Evolutionary conservation across 306 rosid species (phyloP).

Genomic region (Casuarina equisetifolia): DNA sequence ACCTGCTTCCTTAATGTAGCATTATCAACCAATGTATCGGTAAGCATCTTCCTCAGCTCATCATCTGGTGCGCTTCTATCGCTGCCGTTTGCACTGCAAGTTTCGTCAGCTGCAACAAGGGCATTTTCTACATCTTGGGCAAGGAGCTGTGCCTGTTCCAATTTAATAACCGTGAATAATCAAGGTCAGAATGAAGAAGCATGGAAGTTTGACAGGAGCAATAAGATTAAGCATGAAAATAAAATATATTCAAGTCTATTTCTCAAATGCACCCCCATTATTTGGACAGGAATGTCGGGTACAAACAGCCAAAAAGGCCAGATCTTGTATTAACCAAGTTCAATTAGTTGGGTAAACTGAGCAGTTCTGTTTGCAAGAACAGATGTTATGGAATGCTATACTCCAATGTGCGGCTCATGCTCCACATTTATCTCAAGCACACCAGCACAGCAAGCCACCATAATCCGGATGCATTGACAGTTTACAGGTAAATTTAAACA

Average conservation of each 20-base stretch:
- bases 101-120: constrained; percentile 38
- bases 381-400: too few relatives aligned
- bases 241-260: not conserved
- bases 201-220: not conserved
- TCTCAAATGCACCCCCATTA: not conserved
- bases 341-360: too few relatives aligned
- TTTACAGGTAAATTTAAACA: too few relatives aligned
- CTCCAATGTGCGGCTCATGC: too few relatives aligned
- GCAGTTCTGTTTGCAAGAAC: too few relatives aligned
- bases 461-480: too few relatives aligned
- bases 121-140: constrained; percentile 66
- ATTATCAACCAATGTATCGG: constrained; percentile 70
- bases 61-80: constrained; percentile 39
- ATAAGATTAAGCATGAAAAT: not conserved
- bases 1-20: constrained; percentile 80
- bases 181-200: constrained; percentile 5
- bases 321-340: too few relatives aligned
- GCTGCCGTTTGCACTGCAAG: constrained; percentile 21
- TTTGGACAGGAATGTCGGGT: too few relatives aligned
- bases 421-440: too few relatives aligned
- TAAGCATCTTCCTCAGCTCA: constrained; percentile 69
- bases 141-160: constrained; percentile 86
- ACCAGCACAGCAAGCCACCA: too few relatives aligned
- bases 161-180: constrained; percentile 22
- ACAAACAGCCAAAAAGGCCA: too few relatives aligned